These are phyloP conservation scores for Solanum chiquidenum DNA, from an alignment of 257 asterid species.

Conservation along the genomic window DNA sequence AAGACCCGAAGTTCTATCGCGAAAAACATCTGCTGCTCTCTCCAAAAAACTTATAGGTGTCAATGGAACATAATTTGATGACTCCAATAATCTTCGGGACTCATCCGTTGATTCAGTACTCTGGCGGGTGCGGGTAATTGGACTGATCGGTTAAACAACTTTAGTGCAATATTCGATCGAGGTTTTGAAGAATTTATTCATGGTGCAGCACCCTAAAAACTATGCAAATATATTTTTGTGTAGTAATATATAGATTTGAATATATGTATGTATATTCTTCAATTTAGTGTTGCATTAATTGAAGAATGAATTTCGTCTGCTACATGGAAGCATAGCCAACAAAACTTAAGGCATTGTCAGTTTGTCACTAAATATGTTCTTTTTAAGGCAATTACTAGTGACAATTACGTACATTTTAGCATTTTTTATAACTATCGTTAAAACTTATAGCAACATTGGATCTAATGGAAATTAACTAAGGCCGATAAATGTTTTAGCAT, in stretches of 20 bases:
- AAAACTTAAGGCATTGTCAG: not conserved
- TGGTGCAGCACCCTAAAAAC: not conserved
- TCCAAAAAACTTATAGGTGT: conserved; percentile 16
- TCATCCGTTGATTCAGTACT: not conserved
- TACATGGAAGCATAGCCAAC: not conserved
- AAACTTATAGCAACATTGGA: too few species aligned
- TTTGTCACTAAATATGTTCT: too few species aligned
- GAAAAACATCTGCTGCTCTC: not conserved
- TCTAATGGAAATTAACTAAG: too few species aligned
- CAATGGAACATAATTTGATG: conserved; percentile 22
- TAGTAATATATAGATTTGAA: too few species aligned
- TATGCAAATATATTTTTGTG: not conserved
- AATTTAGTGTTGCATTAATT: not conserved
- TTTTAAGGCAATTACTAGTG: too few species aligned
- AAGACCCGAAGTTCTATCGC: conserved; percentile 17
- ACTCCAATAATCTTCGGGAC: not conserved
- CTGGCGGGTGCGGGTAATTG: not conserved
- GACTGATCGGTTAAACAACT: not conserved
- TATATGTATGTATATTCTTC: not conserved
- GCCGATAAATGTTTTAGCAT: too few species aligned
- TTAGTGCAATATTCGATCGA: not conserved
- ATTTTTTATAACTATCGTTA: too few species aligned
- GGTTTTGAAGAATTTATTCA: not conserved
- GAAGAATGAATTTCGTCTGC: not conserved
- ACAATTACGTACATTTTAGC: too few species aligned